These are phyloP conservation scores for Trichoderma cornu-damae DNA, from an alignment of 2,329 filamentous ascomycete genomes.

Conservation along the genomic window DNA sequence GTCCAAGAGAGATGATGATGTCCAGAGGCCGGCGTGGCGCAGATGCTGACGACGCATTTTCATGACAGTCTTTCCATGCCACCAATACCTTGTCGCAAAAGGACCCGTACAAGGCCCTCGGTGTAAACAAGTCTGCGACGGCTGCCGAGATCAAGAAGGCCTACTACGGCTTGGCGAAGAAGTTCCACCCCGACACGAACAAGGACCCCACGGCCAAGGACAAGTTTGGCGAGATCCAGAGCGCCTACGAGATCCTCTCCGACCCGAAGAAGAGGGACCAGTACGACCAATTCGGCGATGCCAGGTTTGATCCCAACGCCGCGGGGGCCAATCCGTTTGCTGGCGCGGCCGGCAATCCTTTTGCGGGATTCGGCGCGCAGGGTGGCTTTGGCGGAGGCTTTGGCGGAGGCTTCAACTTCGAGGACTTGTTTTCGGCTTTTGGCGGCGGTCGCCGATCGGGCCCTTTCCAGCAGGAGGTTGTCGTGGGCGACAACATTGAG, in stretches of 20 bases:
- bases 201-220: conserved; percentile 93
- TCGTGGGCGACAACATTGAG: conserved; percentile 95
- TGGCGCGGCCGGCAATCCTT: conserved; percentile 58
- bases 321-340: conserved; percentile 57
- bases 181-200: conserved; percentile 96
- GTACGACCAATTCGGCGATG: conserved; percentile 83
- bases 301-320: conserved; percentile 76
- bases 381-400: conserved; percentile 70
- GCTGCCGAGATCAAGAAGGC: conserved; percentile 93
- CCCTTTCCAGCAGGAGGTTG: conserved; percentile 70
- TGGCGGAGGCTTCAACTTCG: conserved; percentile 84
- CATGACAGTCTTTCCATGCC: conserved; percentile 53
- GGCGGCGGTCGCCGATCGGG: conserved; percentile 53
- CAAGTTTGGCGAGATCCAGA: conserved; percentile 87
- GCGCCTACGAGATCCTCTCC: conserved; percentile 88
- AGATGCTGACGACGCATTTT: not conserved
- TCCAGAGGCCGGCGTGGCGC: not conserved
- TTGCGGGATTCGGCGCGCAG: conserved; percentile 50
- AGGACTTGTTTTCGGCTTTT: conserved; percentile 90
- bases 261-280: conserved; percentile 90
- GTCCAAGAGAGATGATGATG: not conserved
- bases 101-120: conserved; percentile 84
- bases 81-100: conserved; percentile 52
- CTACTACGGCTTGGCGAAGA: conserved; percentile 96
- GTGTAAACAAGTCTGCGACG: conserved; percentile 76